Conservation (phyloP, 225 moss, liverwort and hornwort species). For the Straminergon stramineum region DNA sequence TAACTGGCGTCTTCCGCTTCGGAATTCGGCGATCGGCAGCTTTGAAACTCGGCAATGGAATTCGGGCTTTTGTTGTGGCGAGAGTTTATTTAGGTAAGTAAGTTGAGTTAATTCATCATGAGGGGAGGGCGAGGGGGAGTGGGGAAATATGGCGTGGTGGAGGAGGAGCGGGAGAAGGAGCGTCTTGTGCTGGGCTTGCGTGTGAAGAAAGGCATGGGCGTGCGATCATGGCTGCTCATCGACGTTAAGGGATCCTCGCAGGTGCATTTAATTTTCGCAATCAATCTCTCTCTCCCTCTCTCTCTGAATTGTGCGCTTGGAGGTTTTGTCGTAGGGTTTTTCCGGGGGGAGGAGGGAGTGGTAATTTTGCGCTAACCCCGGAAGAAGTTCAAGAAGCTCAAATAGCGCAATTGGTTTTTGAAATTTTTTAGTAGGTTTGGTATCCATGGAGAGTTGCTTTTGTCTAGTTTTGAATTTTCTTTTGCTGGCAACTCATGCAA, state of each 20-base stretch:
- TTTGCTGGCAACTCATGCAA: not conserved
- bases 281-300: not conserved
- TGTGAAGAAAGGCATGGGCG: constrained; percentile 78
- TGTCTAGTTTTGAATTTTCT: not conserved
- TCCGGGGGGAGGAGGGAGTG: not conserved
- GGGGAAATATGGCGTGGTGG: constrained; percentile 16
- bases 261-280: not conserved
- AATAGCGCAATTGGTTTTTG: not conserved
- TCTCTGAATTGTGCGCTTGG: not conserved
- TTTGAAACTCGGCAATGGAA: not conserved
- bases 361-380: not conserved
- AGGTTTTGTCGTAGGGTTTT: not conserved
- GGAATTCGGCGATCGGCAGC: not conserved
- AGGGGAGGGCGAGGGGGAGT: constrained; percentile 9
- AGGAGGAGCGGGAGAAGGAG: constrained; percentile 63
- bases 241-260: constrained; percentile 71
- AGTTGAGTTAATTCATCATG: not conserved
- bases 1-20: not conserved
- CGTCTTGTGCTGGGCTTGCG: constrained; percentile 47
- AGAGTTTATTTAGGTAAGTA: not conserved
- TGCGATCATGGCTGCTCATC: constrained; percentile 83
- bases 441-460: not conserved
- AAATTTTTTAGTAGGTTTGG: not conserved
- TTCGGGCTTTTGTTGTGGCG: not conserved
- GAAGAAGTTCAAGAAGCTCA: not conserved